Percentiles rank a stretch among this genome's conserved stretches.
phyloP scores from a whole-genome alignment of 2,329 filamentous ascomycete genomes.

The Dendrostoma leiphaemia region DNA sequence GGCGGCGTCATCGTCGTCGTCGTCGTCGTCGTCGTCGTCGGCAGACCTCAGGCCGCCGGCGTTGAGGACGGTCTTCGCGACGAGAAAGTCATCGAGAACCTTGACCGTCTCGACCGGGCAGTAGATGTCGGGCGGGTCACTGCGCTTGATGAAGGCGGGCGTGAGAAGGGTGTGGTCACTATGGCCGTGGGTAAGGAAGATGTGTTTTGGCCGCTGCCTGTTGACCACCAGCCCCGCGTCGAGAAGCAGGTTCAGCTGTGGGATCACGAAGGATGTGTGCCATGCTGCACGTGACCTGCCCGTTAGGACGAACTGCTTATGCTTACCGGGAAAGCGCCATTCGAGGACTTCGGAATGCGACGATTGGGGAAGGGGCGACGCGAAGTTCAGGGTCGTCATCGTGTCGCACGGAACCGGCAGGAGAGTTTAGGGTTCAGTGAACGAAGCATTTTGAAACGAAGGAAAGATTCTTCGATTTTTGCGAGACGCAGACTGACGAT shows the following conservation, averaged over 20 bases:
- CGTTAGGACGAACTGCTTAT: constrained; percentile 40
- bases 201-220: constrained; percentile 43
- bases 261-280: constrained; percentile 51
- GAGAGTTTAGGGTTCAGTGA: not conserved
- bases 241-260: constrained; percentile 47
- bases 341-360: constrained; percentile 42
- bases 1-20: constrained; percentile 19
- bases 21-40: constrained; percentile 24
- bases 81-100: constrained; percentile 38
- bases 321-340: constrained; percentile 43
- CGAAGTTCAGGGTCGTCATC: constrained; percentile 30
- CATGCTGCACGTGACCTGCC: constrained; percentile 48
- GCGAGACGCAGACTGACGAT: not conserved
- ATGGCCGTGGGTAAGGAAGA: constrained; percentile 50
- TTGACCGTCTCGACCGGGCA: constrained; percentile 40
- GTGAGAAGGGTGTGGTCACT: constrained; percentile 44
- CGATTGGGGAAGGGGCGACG: constrained; percentile 42
- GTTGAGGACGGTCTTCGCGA: constrained; percentile 41
- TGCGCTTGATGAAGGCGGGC: constrained; percentile 41
- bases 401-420: too few species aligned
- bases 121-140: constrained; percentile 44
- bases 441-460: not conserved
- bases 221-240: constrained; percentile 48
- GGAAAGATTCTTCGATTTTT: too few species aligned
- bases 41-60: constrained; percentile 34